These are phyloP conservation scores for Sungouiella blattae DNA, from an alignment of 805 yeast species.

Conservation along the genomic window DNA sequence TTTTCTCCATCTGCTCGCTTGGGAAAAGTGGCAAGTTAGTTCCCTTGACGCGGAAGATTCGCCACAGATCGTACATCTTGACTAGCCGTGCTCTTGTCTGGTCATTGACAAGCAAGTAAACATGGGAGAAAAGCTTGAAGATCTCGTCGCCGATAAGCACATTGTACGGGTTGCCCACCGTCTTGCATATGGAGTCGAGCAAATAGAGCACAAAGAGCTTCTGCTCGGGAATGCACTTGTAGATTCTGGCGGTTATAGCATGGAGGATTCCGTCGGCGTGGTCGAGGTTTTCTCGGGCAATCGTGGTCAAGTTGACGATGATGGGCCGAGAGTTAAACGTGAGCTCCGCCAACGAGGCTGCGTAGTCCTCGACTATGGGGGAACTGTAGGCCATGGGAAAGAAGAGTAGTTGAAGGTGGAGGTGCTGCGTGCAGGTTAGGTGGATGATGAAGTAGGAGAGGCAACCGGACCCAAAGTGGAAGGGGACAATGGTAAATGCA, in stretches of 20 bases:
- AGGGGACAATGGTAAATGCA: no score
- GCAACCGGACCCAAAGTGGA: no score
- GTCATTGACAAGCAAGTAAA: conserved; percentile 78
- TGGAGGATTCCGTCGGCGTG: conserved; percentile 75
- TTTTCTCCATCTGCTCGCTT: conserved; percentile 59
- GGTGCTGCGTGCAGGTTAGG: neutral
- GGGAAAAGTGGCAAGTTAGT: conserved; percentile 74
- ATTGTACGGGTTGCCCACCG: conserved; percentile 88
- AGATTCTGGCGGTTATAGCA: conserved; percentile 71
- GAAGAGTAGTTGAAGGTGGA: neutral
- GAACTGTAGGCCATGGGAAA: conserved; percentile 10
- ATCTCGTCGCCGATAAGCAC: conserved; percentile 67
- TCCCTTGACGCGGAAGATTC: conserved; percentile 53
- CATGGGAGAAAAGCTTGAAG: conserved; percentile 66
- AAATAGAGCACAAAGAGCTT: conserved; percentile 82
- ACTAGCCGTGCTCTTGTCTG: conserved; percentile 65
- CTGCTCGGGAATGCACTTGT: conserved; percentile 74
- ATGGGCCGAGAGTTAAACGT: conserved; percentile 90
- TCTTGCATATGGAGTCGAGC: conserved; percentile 87
- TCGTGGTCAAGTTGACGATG: conserved; percentile 74
- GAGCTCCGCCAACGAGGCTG: conserved; percentile 65
- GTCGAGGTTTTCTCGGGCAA: conserved; percentile 81
- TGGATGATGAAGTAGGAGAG: neutral
- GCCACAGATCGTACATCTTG: conserved; percentile 87
- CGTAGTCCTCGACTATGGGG: conserved; percentile 51